Evolutionary conservation across 495 filamentous ascomycete species (phyloP).

Genomic region (Xylaria telfairii): DNA sequence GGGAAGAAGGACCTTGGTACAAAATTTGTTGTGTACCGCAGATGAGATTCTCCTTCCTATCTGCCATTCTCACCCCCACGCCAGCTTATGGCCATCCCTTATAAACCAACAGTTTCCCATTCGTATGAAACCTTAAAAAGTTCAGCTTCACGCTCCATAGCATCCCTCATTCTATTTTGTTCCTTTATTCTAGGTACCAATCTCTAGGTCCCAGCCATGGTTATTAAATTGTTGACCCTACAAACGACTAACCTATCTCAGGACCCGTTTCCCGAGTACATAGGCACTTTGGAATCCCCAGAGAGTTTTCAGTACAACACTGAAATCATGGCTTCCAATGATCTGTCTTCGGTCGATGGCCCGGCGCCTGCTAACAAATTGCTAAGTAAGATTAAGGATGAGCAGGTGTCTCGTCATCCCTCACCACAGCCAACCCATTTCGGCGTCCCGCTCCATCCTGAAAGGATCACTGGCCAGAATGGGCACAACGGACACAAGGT

Average conservation of each 20-base stretch:
- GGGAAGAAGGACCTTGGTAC: neutral
- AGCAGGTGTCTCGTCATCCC: slow-evolving; percentile 58
- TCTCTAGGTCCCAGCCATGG: slow-evolving; percentile 23
- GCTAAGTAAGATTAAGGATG: slow-evolving; percentile 43
- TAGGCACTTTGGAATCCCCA: slow-evolving; percentile 45
- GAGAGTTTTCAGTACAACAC: slow-evolving; percentile 28
- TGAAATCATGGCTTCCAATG: slow-evolving; percentile 38
- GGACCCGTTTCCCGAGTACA: slow-evolving; percentile 48
- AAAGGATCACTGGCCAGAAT: slow-evolving; percentile 15
- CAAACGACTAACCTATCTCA: slow-evolving; percentile 51
- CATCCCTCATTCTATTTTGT: neutral
- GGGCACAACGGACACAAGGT: slow-evolving; percentile 63
- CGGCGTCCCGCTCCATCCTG: slow-evolving; percentile 64
- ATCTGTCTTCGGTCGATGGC: slow-evolving; percentile 19
- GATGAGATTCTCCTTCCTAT: neutral
- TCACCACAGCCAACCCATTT: slow-evolving; percentile 93
- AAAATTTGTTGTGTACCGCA: neutral
- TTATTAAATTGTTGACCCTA: slow-evolving; percentile 45
- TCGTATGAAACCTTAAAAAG: neutral
- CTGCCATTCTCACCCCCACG: neutral
- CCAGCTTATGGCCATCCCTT: neutral
- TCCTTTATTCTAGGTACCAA: neutral
- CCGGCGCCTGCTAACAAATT: slow-evolving; percentile 42
- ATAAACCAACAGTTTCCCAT: neutral
- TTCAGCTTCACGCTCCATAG: neutral